Evolutionary conservation across 768 basidiomycete species (phyloP).

Genomic region (Tylopilus intermedius): DNA sequence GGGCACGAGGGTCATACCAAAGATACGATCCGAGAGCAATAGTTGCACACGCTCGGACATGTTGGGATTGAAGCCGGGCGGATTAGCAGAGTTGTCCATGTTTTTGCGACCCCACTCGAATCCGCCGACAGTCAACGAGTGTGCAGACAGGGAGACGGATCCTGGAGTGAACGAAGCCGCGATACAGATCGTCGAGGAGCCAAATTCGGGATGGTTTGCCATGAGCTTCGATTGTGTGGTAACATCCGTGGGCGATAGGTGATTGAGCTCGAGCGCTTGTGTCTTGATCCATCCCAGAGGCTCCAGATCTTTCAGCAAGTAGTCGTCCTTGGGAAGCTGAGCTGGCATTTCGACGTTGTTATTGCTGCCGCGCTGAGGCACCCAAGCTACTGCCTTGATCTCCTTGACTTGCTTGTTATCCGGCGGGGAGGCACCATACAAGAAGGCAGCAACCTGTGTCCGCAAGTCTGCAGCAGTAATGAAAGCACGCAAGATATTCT

Average conservation of each 20-base stretch:
- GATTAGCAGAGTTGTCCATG: slow-evolving; percentile 76
- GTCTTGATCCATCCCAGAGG: slow-evolving; percentile 97
- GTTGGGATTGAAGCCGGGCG: slow-evolving; percentile 93
- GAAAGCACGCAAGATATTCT: slow-evolving; percentile 93
- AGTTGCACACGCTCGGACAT: slow-evolving; percentile 97
- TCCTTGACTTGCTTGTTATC: slow-evolving; percentile 99
- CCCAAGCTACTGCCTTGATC: slow-evolving; percentile 95
- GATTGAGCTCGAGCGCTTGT: slow-evolving; percentile 86
- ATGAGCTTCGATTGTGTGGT: slow-evolving; percentile 94
- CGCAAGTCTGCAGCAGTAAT: slow-evolving; percentile 90
- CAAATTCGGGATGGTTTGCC: slow-evolving; percentile 95
- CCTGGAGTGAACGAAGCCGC: slow-evolving; percentile 97
- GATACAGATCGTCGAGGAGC: slow-evolving; percentile 88
- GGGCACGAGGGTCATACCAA: slow-evolving; percentile 93
- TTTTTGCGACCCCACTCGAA: slow-evolving; percentile 99
- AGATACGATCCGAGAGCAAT: slow-evolving; percentile 88
- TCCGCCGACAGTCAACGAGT: slow-evolving; percentile 83
- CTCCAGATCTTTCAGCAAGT: slow-evolving; percentile 91
- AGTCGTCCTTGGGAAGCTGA: slow-evolving; percentile 90
- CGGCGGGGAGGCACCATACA: slow-evolving; percentile 89
- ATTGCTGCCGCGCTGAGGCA: slow-evolving; percentile 96
- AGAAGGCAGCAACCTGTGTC: slow-evolving; percentile 90
- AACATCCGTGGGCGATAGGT: slow-evolving; percentile 89
- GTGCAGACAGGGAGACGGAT: slow-evolving; percentile 91
- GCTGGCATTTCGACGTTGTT: slow-evolving; percentile 88